Percentiles rank a stretch among this genome's conserved stretches.
Conservation (phyloP, 2,329 filamentous ascomycete genomes). For the Aspergillus proliferans region DNA sequence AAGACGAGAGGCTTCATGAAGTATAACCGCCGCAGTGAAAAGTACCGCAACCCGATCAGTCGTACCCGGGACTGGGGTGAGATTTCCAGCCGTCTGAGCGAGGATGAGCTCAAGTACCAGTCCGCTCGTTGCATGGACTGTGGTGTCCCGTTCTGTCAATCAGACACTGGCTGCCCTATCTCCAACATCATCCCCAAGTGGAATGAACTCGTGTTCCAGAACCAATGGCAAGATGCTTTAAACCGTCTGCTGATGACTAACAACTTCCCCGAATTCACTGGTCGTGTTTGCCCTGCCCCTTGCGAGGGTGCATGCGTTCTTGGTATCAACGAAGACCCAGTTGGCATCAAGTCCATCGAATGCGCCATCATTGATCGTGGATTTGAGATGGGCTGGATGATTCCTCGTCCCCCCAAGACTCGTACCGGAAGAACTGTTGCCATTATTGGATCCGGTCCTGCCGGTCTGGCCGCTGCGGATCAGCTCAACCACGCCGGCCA, state of each 20-base stretch:
- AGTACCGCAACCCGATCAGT: slow-evolving; percentile 79
- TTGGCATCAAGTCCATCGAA: slow-evolving; percentile 97
- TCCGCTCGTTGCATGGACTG: slow-evolving; percentile 98
- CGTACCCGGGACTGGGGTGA: slow-evolving; percentile 91
- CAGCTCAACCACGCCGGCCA: slow-evolving; percentile 93
- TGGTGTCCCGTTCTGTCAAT: slow-evolving; percentile 96
- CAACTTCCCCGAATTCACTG: slow-evolving; percentile 97
- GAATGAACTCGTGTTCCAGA: slow-evolving; percentile 73
- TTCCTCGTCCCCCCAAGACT: slow-evolving; percentile 68
- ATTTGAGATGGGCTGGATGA: slow-evolving; percentile 98
- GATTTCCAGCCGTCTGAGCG: slow-evolving; percentile 76
- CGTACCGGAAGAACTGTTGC: slow-evolving; percentile 85
- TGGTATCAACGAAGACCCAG: slow-evolving; percentile 93
- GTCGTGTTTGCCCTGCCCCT: slow-evolving; percentile 91
- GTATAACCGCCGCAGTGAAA: slow-evolving; percentile 86
- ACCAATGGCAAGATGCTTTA: slow-evolving; percentile 84
- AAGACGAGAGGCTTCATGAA: slow-evolving; percentile 98
- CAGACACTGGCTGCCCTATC: slow-evolving; percentile 90
- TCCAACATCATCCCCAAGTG: slow-evolving; percentile 97
- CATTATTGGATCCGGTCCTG: slow-evolving; percentile 84
- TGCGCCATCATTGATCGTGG: slow-evolving; percentile 96
- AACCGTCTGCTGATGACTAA: slow-evolving; percentile 93
- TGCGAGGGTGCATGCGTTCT: slow-evolving; percentile 95
- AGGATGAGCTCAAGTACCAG: slow-evolving; percentile 95
- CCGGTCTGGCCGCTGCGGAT: slow-evolving; percentile 83